These are phyloP conservation scores for Bathelium albidoporum DNA, from an alignment of 495 filamentous ascomycete species.

Conservation along the genomic window DNA sequence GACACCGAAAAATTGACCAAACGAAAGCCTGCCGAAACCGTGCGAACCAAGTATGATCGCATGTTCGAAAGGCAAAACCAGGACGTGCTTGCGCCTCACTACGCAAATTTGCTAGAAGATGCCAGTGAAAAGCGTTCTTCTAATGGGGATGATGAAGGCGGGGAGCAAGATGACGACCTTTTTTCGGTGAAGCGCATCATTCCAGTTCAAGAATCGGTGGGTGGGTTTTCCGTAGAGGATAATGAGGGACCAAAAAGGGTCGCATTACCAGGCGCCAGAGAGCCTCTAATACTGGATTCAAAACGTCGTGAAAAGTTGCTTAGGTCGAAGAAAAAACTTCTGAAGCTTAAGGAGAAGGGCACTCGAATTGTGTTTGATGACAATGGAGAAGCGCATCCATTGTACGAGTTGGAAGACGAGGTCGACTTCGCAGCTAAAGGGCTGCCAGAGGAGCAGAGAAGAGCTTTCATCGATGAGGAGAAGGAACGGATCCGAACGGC, in stretches of 20 bases:
- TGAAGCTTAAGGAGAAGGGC: conserved; percentile 76
- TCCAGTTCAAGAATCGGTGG: conserved; percentile 33
- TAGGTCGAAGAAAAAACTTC: conserved; percentile 71
- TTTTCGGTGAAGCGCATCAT: conserved; percentile 79
- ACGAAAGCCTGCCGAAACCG: conserved; percentile 50
- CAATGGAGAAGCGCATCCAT: conserved; percentile 68
- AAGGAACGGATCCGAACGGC: conserved; percentile 58
- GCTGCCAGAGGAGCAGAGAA: conserved; percentile 60
- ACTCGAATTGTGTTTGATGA: conserved; percentile 85
- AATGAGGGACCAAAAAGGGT: conserved; percentile 31
- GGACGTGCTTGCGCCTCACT: conserved; percentile 86
- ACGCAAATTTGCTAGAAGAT: conserved; percentile 70
- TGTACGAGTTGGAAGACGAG: conserved; percentile 83
- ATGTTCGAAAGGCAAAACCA: conserved; percentile 96
- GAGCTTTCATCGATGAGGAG: conserved; percentile 66
- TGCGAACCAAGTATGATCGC: conserved; percentile 86
- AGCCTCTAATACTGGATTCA: conserved; percentile 73
- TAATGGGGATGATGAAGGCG: conserved; percentile 28
- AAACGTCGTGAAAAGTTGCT: conserved; percentile 88
- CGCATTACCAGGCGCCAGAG: conserved; percentile 36
- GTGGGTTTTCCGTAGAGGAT: conserved; percentile 24
- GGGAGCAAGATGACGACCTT: conserved; percentile 63
- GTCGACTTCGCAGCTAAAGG: conserved; percentile 65
- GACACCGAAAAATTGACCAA: conserved; percentile 34
- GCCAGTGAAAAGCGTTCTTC: conserved; percentile 32